Conservation (phyloP, 2,329 filamentous ascomycete species). For the Fusarium nelsonii region DNA sequence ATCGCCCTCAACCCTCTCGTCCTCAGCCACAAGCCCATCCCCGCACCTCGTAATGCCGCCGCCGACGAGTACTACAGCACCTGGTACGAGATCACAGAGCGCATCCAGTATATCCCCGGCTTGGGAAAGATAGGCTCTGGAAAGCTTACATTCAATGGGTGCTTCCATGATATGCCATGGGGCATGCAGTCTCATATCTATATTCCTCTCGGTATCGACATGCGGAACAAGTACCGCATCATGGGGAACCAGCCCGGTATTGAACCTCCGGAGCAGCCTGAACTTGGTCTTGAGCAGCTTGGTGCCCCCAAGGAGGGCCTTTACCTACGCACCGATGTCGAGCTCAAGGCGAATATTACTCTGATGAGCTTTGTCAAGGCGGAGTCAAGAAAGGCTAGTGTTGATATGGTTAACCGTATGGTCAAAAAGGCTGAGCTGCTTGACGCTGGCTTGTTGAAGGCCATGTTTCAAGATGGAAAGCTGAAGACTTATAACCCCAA, state of each 20-base stretch:
- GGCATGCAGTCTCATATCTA: slow-evolving; percentile 79
- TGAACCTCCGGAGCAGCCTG: slow-evolving; percentile 70
- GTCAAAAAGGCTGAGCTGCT: slow-evolving; percentile 79
- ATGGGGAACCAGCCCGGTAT: slow-evolving; percentile 75
- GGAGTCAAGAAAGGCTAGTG: slow-evolving; percentile 74
- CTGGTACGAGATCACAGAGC: slow-evolving; percentile 79
- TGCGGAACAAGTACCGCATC: slow-evolving; percentile 76
- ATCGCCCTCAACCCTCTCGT: slow-evolving; percentile 79
- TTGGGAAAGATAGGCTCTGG: slow-evolving; percentile 73
- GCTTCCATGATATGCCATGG: slow-evolving; percentile 79
- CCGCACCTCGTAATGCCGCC: slow-evolving; percentile 74
- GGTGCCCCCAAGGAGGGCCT: slow-evolving; percentile 73
- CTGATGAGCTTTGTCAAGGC: slow-evolving; percentile 75
- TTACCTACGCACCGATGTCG: slow-evolving; percentile 77
- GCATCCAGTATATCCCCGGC: slow-evolving; percentile 76
- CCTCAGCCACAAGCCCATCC: slow-evolving; percentile 71
- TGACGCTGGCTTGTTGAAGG: slow-evolving; percentile 73
- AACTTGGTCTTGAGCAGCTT: slow-evolving; percentile 70
- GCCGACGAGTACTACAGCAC: slow-evolving; percentile 79
- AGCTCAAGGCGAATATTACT: slow-evolving; percentile 76
- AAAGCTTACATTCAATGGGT: slow-evolving; percentile 76
- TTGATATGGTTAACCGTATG: slow-evolving; percentile 75
- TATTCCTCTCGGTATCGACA: slow-evolving; percentile 73
- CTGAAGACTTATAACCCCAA: slow-evolving; percentile 70
- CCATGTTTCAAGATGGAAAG: slow-evolving; percentile 75